Base-by-base conservation (phyloP, 306 rosid species). In the Mimosa pudica region DNA sequence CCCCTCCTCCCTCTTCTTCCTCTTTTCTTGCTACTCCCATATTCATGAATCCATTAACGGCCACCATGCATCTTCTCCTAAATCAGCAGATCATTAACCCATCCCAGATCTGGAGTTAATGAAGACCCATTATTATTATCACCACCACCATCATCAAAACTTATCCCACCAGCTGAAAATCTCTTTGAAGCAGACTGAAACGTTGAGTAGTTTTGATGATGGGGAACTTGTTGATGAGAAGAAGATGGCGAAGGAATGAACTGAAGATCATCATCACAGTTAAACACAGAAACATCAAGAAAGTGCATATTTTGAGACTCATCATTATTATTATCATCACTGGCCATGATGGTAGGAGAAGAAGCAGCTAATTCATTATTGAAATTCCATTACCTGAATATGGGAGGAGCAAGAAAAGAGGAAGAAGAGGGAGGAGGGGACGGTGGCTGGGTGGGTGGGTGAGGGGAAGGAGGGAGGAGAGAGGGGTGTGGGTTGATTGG, bases 61-160 rank as follows among this genome's bases (percentile, higher is more conserved):
- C 58, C 73, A 76, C 61, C 61, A 7, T 17, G 16, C 52, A 46
- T 41, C 82, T 16, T n/a, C 61, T 91, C 7, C 61, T 91, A 92
- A 97, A 84, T 91, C 76, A 95, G 82, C 68, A 95, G 88, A 11
- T 95, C 98, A 76, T 95, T 88, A 24, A 95, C 92, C 98, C 98
- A 95, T 20, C 94, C 97, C 8, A 95, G 85, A 89, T 95, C 98
- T 0, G 93, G 98, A 70, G 68, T 83, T 3, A 86, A 62, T 10
- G 74, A 62, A 71, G 76, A 52, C 5, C 72, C 83, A 73, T 45
- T 82, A 24, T n/a, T n/a, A n/a, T 54, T 58, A 16, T 80, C 88
- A 32, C 46, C 75, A 12, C 78, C 89, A 32, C 45, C 79, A 57
- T 81, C 74, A 45, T 38, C 69, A 68, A 63, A 54, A 11, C 47